phyloP scores from a whole-genome alignment of 768 basidiomycete genomes.

The Naganishia vishniacii region DNA sequence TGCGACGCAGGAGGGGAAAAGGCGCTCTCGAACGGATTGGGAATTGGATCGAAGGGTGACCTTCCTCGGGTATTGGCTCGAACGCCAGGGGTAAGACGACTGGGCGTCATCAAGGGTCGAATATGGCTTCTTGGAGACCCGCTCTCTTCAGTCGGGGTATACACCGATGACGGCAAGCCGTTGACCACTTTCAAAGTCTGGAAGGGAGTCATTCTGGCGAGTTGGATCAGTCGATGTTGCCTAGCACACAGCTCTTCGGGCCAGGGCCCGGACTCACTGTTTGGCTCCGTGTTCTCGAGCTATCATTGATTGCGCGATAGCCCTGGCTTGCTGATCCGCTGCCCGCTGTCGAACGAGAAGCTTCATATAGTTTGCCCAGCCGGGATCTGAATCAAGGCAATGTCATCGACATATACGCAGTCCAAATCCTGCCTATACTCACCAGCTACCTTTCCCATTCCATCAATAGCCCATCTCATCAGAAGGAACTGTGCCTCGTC shows the following conservation, averaged over 20 bases:
- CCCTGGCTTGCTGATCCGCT: slow-evolving; percentile 45
- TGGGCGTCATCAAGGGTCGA: background rate
- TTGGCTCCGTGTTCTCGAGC: slow-evolving; percentile 29
- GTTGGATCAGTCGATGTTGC: background rate
- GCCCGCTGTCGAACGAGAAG: slow-evolving; percentile 44
- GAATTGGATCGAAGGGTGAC: slow-evolving; percentile 5
- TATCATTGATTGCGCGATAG: slow-evolving; percentile 46
- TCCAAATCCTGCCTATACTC: slow-evolving; percentile 21
- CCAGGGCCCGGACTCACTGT: slow-evolving; percentile 24
- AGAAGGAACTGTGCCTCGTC: slow-evolving; percentile 47
- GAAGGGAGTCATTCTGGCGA: slow-evolving; percentile 12
- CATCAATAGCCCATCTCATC: slow-evolving; percentile 46
- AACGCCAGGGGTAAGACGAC: slow-evolving; percentile 12
- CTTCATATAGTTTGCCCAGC: slow-evolving; percentile 47
- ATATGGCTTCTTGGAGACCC: background rate
- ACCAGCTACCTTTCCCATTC: slow-evolving; percentile 48
- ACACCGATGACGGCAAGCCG: slow-evolving; percentile 48
- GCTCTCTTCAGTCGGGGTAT: slow-evolving; percentile 33
- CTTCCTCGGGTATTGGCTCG: background rate
- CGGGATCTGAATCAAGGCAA: slow-evolving; percentile 36
- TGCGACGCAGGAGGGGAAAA: slow-evolving; percentile 15
- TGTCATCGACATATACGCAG: background rate
- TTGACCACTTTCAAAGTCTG: slow-evolving; percentile 44
- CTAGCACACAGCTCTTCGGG: background rate
- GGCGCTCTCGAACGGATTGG: slow-evolving; percentile 29